These are phyloP conservation scores for Acacia concinna DNA, from an alignment of 331 rosid species.

Conservation along the genomic window DNA sequence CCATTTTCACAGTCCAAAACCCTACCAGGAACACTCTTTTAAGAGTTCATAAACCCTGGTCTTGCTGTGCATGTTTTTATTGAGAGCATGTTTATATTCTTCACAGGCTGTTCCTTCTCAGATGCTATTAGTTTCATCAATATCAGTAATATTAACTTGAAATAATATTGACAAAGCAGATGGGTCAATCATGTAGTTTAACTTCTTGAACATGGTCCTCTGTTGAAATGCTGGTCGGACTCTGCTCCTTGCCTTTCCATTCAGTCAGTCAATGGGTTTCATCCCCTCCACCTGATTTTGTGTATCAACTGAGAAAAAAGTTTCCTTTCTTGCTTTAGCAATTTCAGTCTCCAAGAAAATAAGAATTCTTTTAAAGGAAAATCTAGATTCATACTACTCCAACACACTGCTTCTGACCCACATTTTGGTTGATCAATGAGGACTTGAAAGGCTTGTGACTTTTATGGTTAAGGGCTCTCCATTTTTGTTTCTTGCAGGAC, in stretches of 20 bases:
- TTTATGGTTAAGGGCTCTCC: neutral
- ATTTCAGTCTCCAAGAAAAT: neutral
- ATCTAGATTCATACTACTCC: neutral
- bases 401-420: constrained; percentile 8
- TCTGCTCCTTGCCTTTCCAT: constrained; percentile 8
- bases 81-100: constrained; percentile 7
- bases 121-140: constrained; percentile 1
- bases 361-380: neutral
- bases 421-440: neutral
- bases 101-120: constrained; percentile 1
- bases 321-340: neutral
- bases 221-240: neutral
- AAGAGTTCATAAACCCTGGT: neutral
- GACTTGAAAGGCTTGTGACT: neutral
- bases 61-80: constrained; percentile 16
- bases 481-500: constrained; percentile 44
- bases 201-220: constrained; percentile 29
- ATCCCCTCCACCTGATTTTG: constrained; percentile 26
- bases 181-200: neutral
- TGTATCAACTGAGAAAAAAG: neutral
- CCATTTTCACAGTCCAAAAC: neutral
- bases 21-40: neutral
- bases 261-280: constrained; percentile 19
- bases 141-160: neutral
- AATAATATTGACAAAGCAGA: neutral